A percentile compares a stretch with the other conserved stretches of the same genome.
Evolutionary conservation across 257 asterid genomes (phyloP).

Genomic region (Jaltomata sinuosa): DNA sequence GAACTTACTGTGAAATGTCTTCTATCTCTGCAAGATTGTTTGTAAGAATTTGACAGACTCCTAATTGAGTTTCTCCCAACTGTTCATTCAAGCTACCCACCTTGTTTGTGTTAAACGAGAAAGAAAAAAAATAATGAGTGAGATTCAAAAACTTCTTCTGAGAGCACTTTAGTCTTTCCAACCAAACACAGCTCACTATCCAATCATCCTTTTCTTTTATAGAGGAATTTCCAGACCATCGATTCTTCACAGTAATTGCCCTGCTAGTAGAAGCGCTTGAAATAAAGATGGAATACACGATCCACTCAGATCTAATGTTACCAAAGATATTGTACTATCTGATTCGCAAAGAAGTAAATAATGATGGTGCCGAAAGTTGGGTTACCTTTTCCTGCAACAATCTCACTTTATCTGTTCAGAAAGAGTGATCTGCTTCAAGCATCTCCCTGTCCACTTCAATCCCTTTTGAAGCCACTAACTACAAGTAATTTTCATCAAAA

Average conservation of each 20-base stretch:
- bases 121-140: not conserved
- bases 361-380: not conserved
- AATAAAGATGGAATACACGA: not conserved
- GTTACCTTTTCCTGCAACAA: constrained; percentile 72
- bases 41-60: constrained; percentile 21
- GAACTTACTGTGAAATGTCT: constrained; percentile 40
- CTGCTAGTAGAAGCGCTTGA: not conserved
- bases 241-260: not conserved
- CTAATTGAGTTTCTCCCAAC: constrained; percentile 36
- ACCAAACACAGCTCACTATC: not conserved
- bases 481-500: constrained; percentile 12
- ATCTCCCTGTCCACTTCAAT: constrained; percentile 69
- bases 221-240: not conserved
- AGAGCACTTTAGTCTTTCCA: not conserved
- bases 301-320: not conserved
- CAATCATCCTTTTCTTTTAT: not conserved
- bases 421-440: constrained; percentile 78
- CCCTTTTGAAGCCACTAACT: constrained; percentile 68
- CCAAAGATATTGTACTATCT: not conserved
- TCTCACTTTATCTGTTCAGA: constrained; percentile 62
- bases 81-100: constrained; percentile 36
- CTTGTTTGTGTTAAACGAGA: constrained; percentile 32
- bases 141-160: not conserved
- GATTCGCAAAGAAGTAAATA: not conserved
- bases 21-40: constrained; percentile 28